Base-by-base conservation (phyloP, 140 eudicot genomes). In the Anethum foeniculum region DNA sequence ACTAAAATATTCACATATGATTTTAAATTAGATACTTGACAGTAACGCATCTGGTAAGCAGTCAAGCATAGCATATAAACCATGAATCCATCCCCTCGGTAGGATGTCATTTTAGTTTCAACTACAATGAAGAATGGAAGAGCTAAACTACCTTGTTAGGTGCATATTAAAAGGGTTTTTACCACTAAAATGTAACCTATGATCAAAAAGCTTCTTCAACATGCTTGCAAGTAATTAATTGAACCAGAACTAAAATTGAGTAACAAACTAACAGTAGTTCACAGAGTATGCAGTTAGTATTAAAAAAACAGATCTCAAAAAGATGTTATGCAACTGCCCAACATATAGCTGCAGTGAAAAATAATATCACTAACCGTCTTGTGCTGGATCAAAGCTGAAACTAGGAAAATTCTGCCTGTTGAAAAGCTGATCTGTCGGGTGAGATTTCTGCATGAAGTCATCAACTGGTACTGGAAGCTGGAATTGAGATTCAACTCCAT, bases 401-500 rank as follows among this genome's bases (percentile, higher is more conserved):
- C 88, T 87, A 1, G 90, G 82, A 71, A 88, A 91, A 85, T 75
- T 88, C 51, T 87, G 90, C 84, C 93, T 83, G 84, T 86, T 92
- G 39, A 95, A 92, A 54, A 92, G 84, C 75, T 95, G 97, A 85
- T 95, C 99, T 76, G 90, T 81, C 7, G 96, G 54, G 78, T 88
- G 93, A 10, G 99, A 82, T 83, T 96, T 87, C 80, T 95, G 99
- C 99, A 95, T 95, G 81, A 92, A 95, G 81, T 92, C 99, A 84
- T 95, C 98, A 78, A 95, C 97, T 30, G 93, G 88, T 16, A 95
- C 89, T 5, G 99, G 99, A 84, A 92, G 86, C 91, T 95, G 97
- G 82, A 95, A 95, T 79, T 92, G 99, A 64, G 98, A 88, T 86
- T 95, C 99, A 78, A 95, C 92, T 54, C 97, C 99, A 82, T 92